Evolutionary conservation across 805 yeast genomes (phyloP), one percentile per base, ranked within the genome.

Genomic region (Lachancea cidri): DNA sequence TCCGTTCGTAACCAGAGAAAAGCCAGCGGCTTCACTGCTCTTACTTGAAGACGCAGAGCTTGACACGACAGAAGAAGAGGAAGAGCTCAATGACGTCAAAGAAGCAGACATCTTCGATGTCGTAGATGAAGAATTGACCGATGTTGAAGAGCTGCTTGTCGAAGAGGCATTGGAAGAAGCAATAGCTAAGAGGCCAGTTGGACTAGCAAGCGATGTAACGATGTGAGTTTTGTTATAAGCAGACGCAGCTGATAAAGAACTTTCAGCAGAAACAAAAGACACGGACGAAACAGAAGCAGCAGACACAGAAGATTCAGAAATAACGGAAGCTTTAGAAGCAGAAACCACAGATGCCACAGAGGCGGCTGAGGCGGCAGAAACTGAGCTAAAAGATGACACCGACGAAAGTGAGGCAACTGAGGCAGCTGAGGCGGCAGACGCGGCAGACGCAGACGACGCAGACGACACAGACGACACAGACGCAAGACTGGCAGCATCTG

Each of bases 111-210:
- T 16, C 15, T 45, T 36, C 36, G 53, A 43, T 29, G 55, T 41
- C 18, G 49, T 46, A 24, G 50, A 38, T 13, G 47, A 38, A 6
- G 47, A 36, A n/a, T 63, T 48, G 9, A n/a, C n/a, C n/a, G n/a
- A n/a, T n/a, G 50, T 39, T 13, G 47, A 38, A 6, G 47, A 36
- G 14, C 63, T 48, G 9, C 60, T 29, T 25, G 62, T 24, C 8
- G 11, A 17, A 19, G 36, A 53, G 25, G 64, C 53, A 55, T 58
- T 60, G 33, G 57, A 48, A 14, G 71, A 64, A 35, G 76, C 71
- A 39, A 70, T 60, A 18, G 74, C 72, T 20, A 65, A 47, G 36
- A 67, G 52, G 41, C 70, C 72, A 43, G 58, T 54, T 36, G 70
- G 67, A 47, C 57, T 59, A n/a, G 58, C 50, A 39, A 66, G 47